Evolutionary conservation across 495 filamentous ascomycete genomes (phyloP).

Genomic region (Gamarada debralockiae): DNA sequence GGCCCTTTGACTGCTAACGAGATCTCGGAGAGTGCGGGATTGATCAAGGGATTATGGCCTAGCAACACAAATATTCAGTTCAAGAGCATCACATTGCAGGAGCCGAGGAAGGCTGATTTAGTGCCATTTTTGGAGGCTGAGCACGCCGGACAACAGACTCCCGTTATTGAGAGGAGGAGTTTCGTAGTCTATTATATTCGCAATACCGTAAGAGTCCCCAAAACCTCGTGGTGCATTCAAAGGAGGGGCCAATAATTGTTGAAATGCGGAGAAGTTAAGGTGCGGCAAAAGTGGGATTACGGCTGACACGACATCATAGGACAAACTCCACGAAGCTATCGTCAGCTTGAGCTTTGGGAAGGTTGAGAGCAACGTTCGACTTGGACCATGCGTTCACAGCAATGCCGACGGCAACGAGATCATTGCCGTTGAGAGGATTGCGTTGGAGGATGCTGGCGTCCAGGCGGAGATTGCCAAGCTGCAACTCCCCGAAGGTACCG

Average conservation of each 20-base stretch:
- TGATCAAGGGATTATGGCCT: slow-evolving; percentile 48
- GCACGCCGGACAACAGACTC: slow-evolving; percentile 35
- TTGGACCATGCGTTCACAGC: slow-evolving; percentile 53
- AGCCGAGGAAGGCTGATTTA: slow-evolving; percentile 58
- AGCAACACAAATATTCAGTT: slow-evolving; percentile 48
- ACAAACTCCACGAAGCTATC: slow-evolving; percentile 64
- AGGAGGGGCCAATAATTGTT: not conserved
- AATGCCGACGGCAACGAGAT: slow-evolving; percentile 59
- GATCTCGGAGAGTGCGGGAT: slow-evolving; percentile 39
- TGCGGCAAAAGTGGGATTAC: too few species aligned
- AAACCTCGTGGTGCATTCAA: not conserved
- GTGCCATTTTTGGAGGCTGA: slow-evolving; percentile 42
- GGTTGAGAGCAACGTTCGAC: slow-evolving; percentile 56
- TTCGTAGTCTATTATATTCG: slow-evolving; percentile 62
- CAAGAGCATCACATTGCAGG: slow-evolving; percentile 61
- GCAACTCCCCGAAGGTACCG: slow-evolving; percentile 56
- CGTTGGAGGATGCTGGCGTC: slow-evolving; percentile 52
- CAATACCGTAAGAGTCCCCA: slow-evolving; percentile 47
- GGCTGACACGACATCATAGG: slow-evolving; percentile 29
- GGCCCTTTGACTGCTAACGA: slow-evolving; percentile 55
- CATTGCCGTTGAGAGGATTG: slow-evolving; percentile 50
- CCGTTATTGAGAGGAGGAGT: slow-evolving; percentile 44
- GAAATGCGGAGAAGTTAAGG: too few species aligned
- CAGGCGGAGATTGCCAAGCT: slow-evolving; percentile 62
- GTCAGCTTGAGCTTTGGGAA: slow-evolving; percentile 48